Conservation (phyloP, 2,329 filamentous ascomycete species). For the Aspergillus sp. region DNA sequence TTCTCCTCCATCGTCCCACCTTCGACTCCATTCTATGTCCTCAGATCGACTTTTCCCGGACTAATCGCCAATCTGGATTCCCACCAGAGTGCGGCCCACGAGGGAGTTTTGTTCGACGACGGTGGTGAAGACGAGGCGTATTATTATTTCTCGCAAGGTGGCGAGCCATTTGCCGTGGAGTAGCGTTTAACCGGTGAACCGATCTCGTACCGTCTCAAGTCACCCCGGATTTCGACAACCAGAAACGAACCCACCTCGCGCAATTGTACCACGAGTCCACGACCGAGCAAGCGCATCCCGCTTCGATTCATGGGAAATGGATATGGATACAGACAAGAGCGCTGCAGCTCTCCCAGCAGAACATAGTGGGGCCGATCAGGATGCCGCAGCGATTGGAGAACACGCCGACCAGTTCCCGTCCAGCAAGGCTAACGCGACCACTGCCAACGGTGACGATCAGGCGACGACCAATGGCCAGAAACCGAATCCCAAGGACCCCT, state of each 20-base stretch:
- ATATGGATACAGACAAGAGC: conserved; percentile 39
- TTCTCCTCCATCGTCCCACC: conserved; percentile 1
- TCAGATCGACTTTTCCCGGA: conserved; percentile 20
- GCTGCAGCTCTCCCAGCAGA: conserved; percentile 42
- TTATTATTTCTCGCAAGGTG: conserved; percentile 7
- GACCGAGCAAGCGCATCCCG: not conserved
- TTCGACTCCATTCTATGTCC: conserved; percentile 24
- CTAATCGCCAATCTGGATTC: conserved; percentile 24
- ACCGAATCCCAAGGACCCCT: conserved; percentile 79
- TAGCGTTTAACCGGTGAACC: conserved; percentile 14
- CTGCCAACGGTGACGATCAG: conserved; percentile 49
- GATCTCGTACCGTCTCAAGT: conserved; percentile 4
- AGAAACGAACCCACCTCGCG: not conserved
- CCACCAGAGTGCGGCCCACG: conserved; percentile 17
- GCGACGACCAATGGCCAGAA: conserved; percentile 67
- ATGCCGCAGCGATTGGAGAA: conserved; percentile 42
- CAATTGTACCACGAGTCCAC: not conserved
- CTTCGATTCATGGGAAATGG: conserved; percentile 35
- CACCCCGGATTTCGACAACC: conserved; percentile 6
- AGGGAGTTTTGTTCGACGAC: conserved; percentile 17
- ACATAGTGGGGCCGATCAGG: conserved; percentile 43
- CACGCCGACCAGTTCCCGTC: conserved; percentile 44
- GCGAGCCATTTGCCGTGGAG: conserved; percentile 9
- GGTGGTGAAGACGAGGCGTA: conserved; percentile 11
- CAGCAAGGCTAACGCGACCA: conserved; percentile 8